A percentile compares a stretch with the other conserved stretches of the same genome.
These are phyloP conservation scores for Eucalyptus pauciflora DNA, from an alignment of 345 rosid species.

Conservation along the genomic window DNA sequence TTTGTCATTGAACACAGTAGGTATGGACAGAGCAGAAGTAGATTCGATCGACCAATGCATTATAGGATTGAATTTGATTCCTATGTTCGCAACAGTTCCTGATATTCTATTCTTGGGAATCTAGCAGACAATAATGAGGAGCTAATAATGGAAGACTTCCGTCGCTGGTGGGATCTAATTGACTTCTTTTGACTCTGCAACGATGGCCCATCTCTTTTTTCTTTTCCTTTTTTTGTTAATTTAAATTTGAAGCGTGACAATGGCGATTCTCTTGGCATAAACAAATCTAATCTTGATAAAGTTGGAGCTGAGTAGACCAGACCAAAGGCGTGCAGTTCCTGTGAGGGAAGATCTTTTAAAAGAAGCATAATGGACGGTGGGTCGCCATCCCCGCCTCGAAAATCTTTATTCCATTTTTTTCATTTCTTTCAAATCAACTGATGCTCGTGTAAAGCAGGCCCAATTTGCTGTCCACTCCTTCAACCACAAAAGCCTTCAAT, in stretches of 20 bases:
- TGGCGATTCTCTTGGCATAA: background rate
- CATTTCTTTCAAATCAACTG: background rate
- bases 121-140: background rate
- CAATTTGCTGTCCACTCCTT: background rate
- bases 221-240: background rate
- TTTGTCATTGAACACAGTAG: background rate
- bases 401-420: background rate
- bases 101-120: background rate
- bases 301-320: background rate
- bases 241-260: background rate
- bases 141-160: background rate
- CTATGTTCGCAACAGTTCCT: background rate
- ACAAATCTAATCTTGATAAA: background rate
- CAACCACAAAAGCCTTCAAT: background rate
- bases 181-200: background rate
- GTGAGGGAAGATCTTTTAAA: background rate
- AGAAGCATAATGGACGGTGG: slow-evolving; percentile 1
- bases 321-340: background rate
- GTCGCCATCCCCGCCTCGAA: slow-evolving; percentile 1
- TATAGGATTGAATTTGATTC: background rate
- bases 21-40: background rate
- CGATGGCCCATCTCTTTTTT: background rate
- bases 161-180: background rate
- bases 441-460: background rate
- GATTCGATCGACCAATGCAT: background rate